Evolutionary conservation across 106 monocot genomes (phyloP).

Genomic region (Gastrodia elata): DNA sequence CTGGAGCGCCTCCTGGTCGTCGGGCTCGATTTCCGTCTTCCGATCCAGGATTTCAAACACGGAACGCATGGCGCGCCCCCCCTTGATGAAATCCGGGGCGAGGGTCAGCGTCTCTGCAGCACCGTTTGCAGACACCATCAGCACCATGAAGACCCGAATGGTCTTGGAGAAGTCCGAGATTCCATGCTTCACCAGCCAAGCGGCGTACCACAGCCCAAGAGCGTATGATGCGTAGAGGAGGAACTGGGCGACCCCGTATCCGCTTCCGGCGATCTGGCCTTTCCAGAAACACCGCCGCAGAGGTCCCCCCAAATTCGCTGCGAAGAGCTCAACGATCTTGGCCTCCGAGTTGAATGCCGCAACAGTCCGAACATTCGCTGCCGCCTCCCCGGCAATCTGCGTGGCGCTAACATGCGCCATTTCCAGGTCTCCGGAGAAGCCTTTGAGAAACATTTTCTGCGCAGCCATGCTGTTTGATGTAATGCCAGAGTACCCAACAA

Average conservation of each 20-base stretch:
- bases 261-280: slow-evolving; percentile 91
- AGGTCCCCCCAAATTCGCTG: slow-evolving; percentile 45
- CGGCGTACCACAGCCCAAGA: slow-evolving; percentile 86
- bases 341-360: slow-evolving; percentile 93
- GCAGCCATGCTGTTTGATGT: slow-evolving; percentile 5
- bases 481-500: too few relatives aligned
- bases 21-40: slow-evolving; percentile 84
- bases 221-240: slow-evolving; percentile 89
- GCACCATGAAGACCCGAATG: slow-evolving; percentile 97
- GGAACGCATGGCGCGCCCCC: slow-evolving; percentile 83
- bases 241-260: slow-evolving; percentile 87
- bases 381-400: slow-evolving; percentile 94
- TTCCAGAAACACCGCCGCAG: slow-evolving; percentile 99
- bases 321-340: slow-evolving; percentile 59
- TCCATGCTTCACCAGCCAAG: slow-evolving; percentile 87
- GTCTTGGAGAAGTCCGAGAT: slow-evolving; percentile 95
- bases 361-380: slow-evolving; percentile 76
- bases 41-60: slow-evolving; percentile 82
- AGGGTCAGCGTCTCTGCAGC: slow-evolving; percentile 93
- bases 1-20: slow-evolving; percentile 50
- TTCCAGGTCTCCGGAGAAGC: slow-evolving; percentile 91
- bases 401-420: slow-evolving; percentile 73
- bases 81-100: slow-evolving; percentile 93
- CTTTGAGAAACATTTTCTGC: slow-evolving; percentile 99
- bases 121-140: slow-evolving; percentile 98